phyloP scores from a whole-genome alignment of 2,329 filamentous ascomycete genomes.

The Rutstroemia sp. region DNA sequence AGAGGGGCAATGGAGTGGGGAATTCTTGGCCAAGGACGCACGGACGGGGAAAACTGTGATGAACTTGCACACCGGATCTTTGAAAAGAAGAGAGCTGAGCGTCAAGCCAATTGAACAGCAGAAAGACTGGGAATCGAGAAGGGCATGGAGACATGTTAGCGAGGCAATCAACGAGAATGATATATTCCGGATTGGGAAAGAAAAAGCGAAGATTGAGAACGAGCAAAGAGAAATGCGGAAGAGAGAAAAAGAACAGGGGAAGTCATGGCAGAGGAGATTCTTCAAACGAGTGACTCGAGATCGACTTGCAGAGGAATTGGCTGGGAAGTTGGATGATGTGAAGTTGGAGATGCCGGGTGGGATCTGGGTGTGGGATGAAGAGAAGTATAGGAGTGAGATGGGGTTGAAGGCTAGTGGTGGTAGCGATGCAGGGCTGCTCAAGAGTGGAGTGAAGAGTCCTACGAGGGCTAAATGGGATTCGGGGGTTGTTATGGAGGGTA shows the following conservation, averaged over 20 bases:
- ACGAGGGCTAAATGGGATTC: slow-evolving; percentile 21
- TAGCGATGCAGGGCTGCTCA: not conserved
- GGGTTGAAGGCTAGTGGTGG: slow-evolving; percentile 7
- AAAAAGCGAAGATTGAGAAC: slow-evolving; percentile 87
- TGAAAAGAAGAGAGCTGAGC: slow-evolving; percentile 56
- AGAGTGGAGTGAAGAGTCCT: slow-evolving; percentile 16
- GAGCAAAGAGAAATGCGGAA: slow-evolving; percentile 72
- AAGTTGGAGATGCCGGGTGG: slow-evolving; percentile 24
- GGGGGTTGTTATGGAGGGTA: slow-evolving; percentile 11
- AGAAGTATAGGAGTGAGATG: slow-evolving; percentile 19
- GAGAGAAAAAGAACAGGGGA: slow-evolving; percentile 64
- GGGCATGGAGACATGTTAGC: slow-evolving; percentile 81
- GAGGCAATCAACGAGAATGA: slow-evolving; percentile 72
- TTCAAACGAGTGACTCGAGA: slow-evolving; percentile 53
- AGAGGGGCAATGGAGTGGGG: slow-evolving; percentile 83
- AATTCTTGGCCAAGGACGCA: slow-evolving; percentile 67
- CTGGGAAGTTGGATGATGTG: slow-evolving; percentile 20
- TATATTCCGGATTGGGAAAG: slow-evolving; percentile 67
- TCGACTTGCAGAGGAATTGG: slow-evolving; percentile 32
- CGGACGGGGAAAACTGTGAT: slow-evolving; percentile 46
- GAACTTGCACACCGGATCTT: slow-evolving; percentile 49
- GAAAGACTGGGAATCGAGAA: slow-evolving; percentile 77
- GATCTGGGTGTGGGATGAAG: slow-evolving; percentile 26
- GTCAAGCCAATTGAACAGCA: slow-evolving; percentile 70
- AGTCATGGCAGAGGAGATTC: slow-evolving; percentile 74